These are phyloP conservation scores for Pyrenophora seminiperda DNA, from an alignment of 2,329 filamentous ascomycete genomes.

Conservation along the genomic window DNA sequence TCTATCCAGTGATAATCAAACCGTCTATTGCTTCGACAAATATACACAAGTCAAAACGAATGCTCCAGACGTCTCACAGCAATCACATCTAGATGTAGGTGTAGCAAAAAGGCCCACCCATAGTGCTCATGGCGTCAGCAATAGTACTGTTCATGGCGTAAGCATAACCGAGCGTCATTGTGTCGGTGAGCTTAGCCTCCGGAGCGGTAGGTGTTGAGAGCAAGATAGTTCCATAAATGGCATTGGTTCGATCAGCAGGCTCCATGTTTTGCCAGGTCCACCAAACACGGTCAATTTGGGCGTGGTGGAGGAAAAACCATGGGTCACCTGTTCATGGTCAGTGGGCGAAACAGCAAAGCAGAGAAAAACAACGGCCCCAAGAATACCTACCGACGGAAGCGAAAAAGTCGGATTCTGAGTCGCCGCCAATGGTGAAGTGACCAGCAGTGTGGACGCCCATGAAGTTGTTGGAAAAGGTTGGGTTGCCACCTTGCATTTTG, in stretches of 20 bases:
- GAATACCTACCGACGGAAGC: conserved; percentile 44
- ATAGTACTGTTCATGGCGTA: conserved; percentile 44
- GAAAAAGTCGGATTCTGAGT: conserved; percentile 53
- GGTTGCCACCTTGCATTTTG: conserved; percentile 44
- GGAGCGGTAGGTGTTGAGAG: conserved; percentile 52
- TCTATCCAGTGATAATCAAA: conserved; percentile 1
- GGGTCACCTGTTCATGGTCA: conserved; percentile 40
- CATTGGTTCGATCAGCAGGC: conserved; percentile 43
- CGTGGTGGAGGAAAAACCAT: conserved; percentile 54
- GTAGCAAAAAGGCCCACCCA: conserved; percentile 56
- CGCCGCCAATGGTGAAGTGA: conserved; percentile 53
- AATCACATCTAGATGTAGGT: conserved; percentile 43
- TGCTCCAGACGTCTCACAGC: neutral
- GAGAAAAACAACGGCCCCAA: no score
- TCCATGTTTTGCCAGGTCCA: conserved; percentile 58
- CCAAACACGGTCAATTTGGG: conserved; percentile 55
- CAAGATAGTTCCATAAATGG: conserved; percentile 50
- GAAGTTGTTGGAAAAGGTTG: conserved; percentile 37
- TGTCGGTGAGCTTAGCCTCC: conserved; percentile 54
- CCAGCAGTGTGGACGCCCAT: conserved; percentile 53
- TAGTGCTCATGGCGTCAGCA: conserved; percentile 51
- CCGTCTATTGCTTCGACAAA: neutral
- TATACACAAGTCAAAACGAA: conserved; percentile 9
- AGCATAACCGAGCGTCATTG: conserved; percentile 48
- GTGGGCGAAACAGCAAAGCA: neutral